These are phyloP conservation scores for Gastrolobium villosum DNA, from an alignment of 306 rosid species.

Conservation along the genomic window DNA sequence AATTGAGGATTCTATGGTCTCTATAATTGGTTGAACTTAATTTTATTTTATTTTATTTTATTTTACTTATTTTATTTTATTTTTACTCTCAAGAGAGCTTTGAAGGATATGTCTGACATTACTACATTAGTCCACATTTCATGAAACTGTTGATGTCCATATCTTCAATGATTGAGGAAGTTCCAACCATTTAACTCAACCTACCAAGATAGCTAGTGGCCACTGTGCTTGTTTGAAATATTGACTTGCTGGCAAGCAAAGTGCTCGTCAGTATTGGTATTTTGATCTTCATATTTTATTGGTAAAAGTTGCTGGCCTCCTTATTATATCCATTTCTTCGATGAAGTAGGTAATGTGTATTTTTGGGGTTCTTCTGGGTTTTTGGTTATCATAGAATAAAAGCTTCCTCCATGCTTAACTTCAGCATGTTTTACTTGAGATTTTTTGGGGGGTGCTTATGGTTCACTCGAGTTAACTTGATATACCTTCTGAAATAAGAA, in stretches of 20 bases:
- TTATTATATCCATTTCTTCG: constrained; percentile 2
- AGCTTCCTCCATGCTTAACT: constrained; percentile 3
- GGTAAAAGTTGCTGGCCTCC: not conserved
- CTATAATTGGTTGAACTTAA: constrained; percentile 11
- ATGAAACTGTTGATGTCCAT: constrained; percentile 6
- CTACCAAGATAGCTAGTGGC: constrained; percentile 4
- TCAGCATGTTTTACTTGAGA: not conserved
- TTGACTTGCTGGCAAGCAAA: not conserved
- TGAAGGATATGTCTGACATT: constrained; percentile 7
- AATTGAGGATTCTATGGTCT: no score
- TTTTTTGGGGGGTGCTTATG: not conserved
- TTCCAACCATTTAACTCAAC: constrained; percentile 2
- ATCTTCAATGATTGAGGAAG: constrained; percentile 27
- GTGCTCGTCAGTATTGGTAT: not conserved
- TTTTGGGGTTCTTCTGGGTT: constrained; percentile 1
- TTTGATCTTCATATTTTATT: constrained; percentile 12
- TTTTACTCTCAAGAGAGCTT: constrained; percentile 7
- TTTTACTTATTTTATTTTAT: not conserved
- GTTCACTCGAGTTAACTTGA: constrained; percentile 1
- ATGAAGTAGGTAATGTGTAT: constrained; percentile 3
- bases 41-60: no score
- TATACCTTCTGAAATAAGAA: not conserved
- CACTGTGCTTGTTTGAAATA: not conserved
- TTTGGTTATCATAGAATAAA: not conserved
- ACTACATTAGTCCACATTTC: constrained; percentile 8